Conservation (phyloP, 495 filamentous ascomycete species). For the Hyaloscypha variabilis region DNA sequence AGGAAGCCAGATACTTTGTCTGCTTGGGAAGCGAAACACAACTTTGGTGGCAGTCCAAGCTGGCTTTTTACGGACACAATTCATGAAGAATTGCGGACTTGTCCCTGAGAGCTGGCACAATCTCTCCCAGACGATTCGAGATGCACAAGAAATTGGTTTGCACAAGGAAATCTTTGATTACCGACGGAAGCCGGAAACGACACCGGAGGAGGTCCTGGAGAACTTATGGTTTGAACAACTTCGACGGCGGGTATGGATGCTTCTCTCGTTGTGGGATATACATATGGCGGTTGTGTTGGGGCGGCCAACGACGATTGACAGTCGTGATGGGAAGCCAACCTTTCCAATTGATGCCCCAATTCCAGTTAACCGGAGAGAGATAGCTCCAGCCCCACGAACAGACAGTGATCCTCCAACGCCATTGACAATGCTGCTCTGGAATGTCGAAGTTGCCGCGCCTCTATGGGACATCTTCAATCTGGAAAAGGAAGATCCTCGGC, state of each 20-base stretch:
- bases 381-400: slow-evolving; percentile 35
- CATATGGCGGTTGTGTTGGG: slow-evolving; percentile 63
- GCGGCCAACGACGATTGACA: slow-evolving; percentile 56
- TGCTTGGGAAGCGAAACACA: slow-evolving; percentile 58
- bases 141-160: slow-evolving; percentile 65
- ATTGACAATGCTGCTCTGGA: slow-evolving; percentile 36
- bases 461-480: slow-evolving; percentile 38
- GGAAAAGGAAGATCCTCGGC: slow-evolving; percentile 53
- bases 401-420: slow-evolving; percentile 38
- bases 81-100: slow-evolving; percentile 52
- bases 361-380: slow-evolving; percentile 36
- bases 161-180: slow-evolving; percentile 50
- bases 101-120: slow-evolving; percentile 62
- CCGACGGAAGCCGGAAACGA: slow-evolving; percentile 38
- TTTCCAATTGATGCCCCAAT: slow-evolving; percentile 41
- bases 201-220: slow-evolving; percentile 44
- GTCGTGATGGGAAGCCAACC: slow-evolving; percentile 40
- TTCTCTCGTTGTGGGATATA: slow-evolving; percentile 59
- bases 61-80: slow-evolving; percentile 53
- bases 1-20: slow-evolving; percentile 50
- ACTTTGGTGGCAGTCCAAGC: slow-evolving; percentile 56
- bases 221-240: slow-evolving; percentile 57
- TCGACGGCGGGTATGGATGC: slow-evolving; percentile 57
- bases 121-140: slow-evolving; percentile 57
- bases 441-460: slow-evolving; percentile 21